These are phyloP conservation scores for Paecilomyces formosus DNA, from an alignment of 2,329 filamentous ascomycete species.

Conservation along the genomic window DNA sequence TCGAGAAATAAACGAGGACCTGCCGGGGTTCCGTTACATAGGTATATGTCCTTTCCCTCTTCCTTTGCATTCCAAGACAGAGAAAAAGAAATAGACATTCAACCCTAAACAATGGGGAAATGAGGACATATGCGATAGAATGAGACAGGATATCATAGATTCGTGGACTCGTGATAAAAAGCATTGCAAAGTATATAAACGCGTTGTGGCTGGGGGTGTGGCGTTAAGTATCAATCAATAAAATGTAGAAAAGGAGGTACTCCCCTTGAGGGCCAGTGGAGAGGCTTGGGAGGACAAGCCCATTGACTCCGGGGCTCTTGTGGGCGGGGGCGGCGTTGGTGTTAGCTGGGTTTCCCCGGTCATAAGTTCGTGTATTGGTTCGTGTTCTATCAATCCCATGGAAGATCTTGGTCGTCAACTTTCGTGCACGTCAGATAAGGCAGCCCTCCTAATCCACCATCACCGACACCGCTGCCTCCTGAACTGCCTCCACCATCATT, in stretches of 20 bases:
- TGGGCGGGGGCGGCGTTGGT: too few relatives aligned
- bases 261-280: not conserved
- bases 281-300: not conserved
- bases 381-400: conserved; percentile 45
- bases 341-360: not conserved
- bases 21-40: not conserved
- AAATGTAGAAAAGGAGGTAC: not conserved
- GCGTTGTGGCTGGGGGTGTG: not conserved
- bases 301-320: not conserved
- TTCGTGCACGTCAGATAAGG: conserved; percentile 60
- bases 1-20: not conserved
- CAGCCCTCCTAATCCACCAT: conserved; percentile 41
- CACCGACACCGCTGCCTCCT: conserved; percentile 13
- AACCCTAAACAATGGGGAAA: not conserved
- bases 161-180: conserved; percentile 1
- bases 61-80: not conserved
- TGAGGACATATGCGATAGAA: not conserved
- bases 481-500: conserved; percentile 12
- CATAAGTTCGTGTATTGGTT: not conserved
- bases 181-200: conserved; percentile 1
- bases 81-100: not conserved
- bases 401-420: conserved; percentile 55
- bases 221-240: not conserved
- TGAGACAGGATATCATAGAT: not conserved
- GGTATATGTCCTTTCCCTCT: not conserved